Conservation (phyloP, 106 monocot genomes). For the Phalaenopsis equestris region DNA sequence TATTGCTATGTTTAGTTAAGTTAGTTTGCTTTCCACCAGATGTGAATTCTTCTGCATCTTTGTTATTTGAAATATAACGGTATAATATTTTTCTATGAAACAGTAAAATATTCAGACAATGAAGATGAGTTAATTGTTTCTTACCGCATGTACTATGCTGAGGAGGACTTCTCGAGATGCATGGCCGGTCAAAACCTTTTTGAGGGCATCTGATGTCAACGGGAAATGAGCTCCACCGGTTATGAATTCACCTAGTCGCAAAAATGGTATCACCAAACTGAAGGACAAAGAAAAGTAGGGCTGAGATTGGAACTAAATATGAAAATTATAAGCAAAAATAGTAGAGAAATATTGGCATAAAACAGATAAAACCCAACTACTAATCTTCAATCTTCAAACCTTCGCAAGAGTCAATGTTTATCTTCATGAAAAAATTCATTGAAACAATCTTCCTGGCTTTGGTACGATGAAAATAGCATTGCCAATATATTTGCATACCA, state of each 20-base stretch:
- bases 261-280: conserved; percentile 81
- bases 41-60: background rate
- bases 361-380: too few relatives aligned
- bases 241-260: conserved; percentile 76
- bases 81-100: background rate
- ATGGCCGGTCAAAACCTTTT: conserved; percentile 66
- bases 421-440: too few relatives aligned
- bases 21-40: background rate
- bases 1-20: background rate
- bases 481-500: too few relatives aligned
- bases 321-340: background rate
- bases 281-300: background rate
- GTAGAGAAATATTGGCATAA: too few relatives aligned
- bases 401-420: too few relatives aligned
- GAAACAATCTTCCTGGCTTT: too few relatives aligned
- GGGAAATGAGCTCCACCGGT: conserved; percentile 66
- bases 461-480: too few relatives aligned
- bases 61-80: background rate
- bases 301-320: background rate
- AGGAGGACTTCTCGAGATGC: conserved; percentile 73
- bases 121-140: conserved; percentile 4
- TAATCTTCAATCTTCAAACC: too few relatives aligned
- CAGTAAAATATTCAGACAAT: background rate
- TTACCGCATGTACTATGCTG: conserved; percentile 70
- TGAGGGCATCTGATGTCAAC: conserved; percentile 75